phyloP scores from a whole-genome alignment of 768 basidiomycete genomes.

The Lactarius sanguifluus region DNA sequence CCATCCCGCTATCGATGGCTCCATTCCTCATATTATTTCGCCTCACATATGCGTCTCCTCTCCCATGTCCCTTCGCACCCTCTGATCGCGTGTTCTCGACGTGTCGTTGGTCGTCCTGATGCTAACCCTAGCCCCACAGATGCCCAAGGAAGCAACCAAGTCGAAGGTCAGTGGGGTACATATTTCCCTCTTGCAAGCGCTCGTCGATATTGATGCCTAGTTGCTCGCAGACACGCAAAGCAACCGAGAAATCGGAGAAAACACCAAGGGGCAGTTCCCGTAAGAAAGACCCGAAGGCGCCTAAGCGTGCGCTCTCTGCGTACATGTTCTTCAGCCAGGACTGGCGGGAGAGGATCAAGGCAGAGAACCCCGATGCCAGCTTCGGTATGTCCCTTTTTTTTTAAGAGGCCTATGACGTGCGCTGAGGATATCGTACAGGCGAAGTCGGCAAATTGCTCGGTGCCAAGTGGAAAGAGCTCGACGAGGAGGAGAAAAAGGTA shows the following conservation, averaged over 20 bases:
- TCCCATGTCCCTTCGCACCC: slow-evolving; percentile 16
- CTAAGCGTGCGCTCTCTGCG: slow-evolving; percentile 91
- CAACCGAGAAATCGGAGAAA: slow-evolving; percentile 70
- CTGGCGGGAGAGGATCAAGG: slow-evolving; percentile 93
- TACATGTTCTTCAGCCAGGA: slow-evolving; percentile 99
- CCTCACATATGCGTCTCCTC: slow-evolving; percentile 12
- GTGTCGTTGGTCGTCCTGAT: slow-evolving; percentile 44
- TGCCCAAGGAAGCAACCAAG: slow-evolving; percentile 77
- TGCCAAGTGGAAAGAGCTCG: slow-evolving; percentile 95
- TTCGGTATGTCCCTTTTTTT: slow-evolving; percentile 59
- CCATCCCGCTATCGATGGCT: slow-evolving; percentile 21
- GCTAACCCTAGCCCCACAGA: slow-evolving; percentile 45
- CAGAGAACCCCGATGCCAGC: slow-evolving; percentile 91
- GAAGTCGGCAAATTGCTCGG: slow-evolving; percentile 95
- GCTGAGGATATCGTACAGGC: slow-evolving; percentile 45
- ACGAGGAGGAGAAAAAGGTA: slow-evolving; percentile 90
- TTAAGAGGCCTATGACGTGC: slow-evolving; percentile 21
- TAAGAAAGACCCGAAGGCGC: slow-evolving; percentile 81
- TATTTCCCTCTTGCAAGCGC: slow-evolving; percentile 26
- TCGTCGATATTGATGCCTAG: slow-evolving; percentile 24
- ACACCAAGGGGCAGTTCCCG: slow-evolving; percentile 46
- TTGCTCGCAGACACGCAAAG: slow-evolving; percentile 57
- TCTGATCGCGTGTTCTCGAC: slow-evolving; percentile 37
- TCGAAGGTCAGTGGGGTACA: slow-evolving; percentile 54
- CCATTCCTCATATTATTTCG: not conserved